A percentile compares a stretch with the other conserved stretches of the same genome.
Evolutionary conservation across 805 yeast species (phyloP).

Genomic region (Candida rishiriensis): DNA sequence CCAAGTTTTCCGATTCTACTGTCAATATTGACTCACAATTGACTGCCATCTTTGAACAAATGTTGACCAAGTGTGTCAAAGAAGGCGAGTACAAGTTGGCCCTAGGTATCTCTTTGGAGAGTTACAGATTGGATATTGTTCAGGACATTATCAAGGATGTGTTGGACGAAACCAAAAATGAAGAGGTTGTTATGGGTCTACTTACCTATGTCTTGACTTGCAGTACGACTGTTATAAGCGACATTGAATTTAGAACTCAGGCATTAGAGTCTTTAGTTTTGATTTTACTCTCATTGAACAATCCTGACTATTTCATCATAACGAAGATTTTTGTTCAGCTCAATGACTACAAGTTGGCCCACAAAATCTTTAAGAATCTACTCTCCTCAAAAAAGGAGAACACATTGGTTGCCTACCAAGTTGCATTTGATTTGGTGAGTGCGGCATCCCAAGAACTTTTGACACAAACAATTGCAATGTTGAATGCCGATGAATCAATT

Average conservation of each 20-base stretch:
- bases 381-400: conserved; percentile 34
- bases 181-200: conserved; percentile 49
- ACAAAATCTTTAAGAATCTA: conserved; percentile 59
- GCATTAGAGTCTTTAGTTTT: conserved; percentile 61
- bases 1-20: conserved; percentile 31
- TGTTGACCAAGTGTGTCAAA: conserved; percentile 75
- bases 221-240: conserved; percentile 61
- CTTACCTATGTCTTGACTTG: conserved; percentile 74
- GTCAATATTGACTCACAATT: conserved; percentile 55
- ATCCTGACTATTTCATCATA: conserved; percentile 78
- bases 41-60: conserved; percentile 69
- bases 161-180: conserved; percentile 33
- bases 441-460: conserved; percentile 89
- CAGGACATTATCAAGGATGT: conserved; percentile 48
- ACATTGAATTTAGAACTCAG: conserved; percentile 60
- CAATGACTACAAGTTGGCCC: conserved; percentile 70
- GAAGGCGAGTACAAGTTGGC: conserved; percentile 75
- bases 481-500: conserved; percentile 28
- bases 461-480: conserved; percentile 44
- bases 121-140: conserved; percentile 79
- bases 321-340: conserved; percentile 85
- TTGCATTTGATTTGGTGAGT: conserved; percentile 90
- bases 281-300: conserved; percentile 50
- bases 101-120: conserved; percentile 85
- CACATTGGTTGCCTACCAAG: conserved; percentile 72